Evolutionary conservation across 2,329 filamentous ascomycete species (phyloP), one percentile per base, ranked within the genome.

Genomic region (Ophiocordyceps sinensis): DNA sequence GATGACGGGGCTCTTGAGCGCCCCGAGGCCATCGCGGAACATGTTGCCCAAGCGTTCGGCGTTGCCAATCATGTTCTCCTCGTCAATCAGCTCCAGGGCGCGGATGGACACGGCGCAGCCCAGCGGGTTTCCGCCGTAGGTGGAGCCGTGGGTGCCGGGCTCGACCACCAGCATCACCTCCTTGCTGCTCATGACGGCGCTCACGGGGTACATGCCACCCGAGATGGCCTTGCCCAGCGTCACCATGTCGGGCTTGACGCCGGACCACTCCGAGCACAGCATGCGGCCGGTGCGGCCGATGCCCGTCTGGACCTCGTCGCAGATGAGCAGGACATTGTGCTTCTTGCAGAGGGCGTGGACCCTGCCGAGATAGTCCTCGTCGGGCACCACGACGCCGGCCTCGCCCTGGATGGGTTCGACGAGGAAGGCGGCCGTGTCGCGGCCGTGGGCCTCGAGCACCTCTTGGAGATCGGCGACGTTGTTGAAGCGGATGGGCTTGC

Each of bases 141-240:
- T 98, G 35, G 86, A 94, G 38, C 91, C 91, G 64, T 98, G 91
- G 23, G 91, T 96, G 45, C 91, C 91, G 23, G 91, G 85, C 70
- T 98, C 91, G 48, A 98, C 73, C 10, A 89, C 91, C 50, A 95
- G 75, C 88, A 98, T 95, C 48, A 96, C 72, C 43, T 95, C 88
- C 65, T 82, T 87, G 53, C 79, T 79, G 46, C 83, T 82, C 40
- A 98, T 72, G 38, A 98, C 88, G 53, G 82, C 87, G 46, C 87
- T 94, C 43, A 98, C 91, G n/a, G 91, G 91, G 66, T 98, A 98
- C 82, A 96, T 91, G 62, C 91, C 91, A 48, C 91, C 91, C 29
- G 87, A 94, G 59, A 98, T 94, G 51, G 91, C 91, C 70, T 98
- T 98, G 57, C 91, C 91, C 29, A 98, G 78, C 38, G 94, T 81